phyloP scores from a whole-genome alignment of 495 filamentous ascomycete genomes.

The Viridothelium virens region DNA sequence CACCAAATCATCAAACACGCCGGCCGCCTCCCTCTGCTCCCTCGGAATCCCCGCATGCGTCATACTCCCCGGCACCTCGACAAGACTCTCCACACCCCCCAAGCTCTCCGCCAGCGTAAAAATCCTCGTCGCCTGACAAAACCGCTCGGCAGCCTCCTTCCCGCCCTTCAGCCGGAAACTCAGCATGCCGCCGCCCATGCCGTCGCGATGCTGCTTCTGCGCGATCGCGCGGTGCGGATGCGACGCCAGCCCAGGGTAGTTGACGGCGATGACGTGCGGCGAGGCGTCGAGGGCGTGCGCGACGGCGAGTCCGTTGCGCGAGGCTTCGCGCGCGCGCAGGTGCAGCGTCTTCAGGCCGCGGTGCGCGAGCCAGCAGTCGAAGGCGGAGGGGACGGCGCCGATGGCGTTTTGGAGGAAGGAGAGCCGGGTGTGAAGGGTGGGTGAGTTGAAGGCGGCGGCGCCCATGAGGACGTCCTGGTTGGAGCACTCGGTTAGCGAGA shows the following conservation, averaged over 20 bases:
- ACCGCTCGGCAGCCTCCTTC: constrained; percentile 74
- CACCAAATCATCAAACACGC: constrained; percentile 96
- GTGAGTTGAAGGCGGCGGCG: constrained; percentile 87
- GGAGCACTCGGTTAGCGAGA: constrained; percentile 96
- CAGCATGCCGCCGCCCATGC: constrained; percentile 95
- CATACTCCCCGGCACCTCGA: constrained; percentile 89
- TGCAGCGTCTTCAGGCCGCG: constrained; percentile 95
- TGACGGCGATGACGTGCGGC: constrained; percentile 77
- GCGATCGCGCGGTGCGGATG: constrained; percentile 82
- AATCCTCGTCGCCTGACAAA: constrained; percentile 82
- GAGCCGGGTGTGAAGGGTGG: constrained; percentile 65
- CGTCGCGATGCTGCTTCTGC: constrained; percentile 82
- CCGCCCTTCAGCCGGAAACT: constrained; percentile 92
- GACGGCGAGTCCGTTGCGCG: constrained; percentile 69
- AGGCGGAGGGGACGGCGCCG: constrained; percentile 85
- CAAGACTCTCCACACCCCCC: constrained; percentile 85
- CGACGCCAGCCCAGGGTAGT: constrained; percentile 86
- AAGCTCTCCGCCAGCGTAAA: constrained; percentile 92
- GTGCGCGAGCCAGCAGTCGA: constrained; percentile 99
- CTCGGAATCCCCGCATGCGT: constrained; percentile 92
- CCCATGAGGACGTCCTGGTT: constrained; percentile 98
- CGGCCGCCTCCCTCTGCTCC: constrained; percentile 80
- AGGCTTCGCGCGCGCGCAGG: constrained; percentile 78
- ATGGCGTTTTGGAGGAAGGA: constrained; percentile 95
- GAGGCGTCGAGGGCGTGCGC: constrained; percentile 70